Evolutionary conservation across 2,329 filamentous ascomycete species (phyloP).

Genomic region (Colletotrichum gloeosporioides): DNA sequence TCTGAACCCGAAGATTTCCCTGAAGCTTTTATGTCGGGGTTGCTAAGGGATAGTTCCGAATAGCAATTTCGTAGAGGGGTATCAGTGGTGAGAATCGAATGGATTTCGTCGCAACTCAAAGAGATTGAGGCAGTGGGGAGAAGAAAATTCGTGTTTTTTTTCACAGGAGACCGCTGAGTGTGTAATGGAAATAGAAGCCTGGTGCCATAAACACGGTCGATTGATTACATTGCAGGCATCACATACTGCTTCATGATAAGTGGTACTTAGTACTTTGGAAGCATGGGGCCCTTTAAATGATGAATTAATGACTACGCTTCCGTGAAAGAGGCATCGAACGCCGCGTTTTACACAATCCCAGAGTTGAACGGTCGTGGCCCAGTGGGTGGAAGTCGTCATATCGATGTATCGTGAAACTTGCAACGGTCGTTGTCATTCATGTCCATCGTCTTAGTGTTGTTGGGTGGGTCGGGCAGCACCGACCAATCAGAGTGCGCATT

Average conservation of each 20-base stretch:
- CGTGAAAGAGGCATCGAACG: not conserved
- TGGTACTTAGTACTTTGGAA: not conserved
- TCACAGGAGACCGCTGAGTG: not conserved
- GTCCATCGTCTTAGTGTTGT: not conserved
- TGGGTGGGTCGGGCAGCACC: not conserved
- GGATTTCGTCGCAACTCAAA: not conserved
- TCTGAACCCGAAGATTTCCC: not conserved
- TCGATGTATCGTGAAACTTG: not conserved
- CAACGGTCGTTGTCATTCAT: not conserved
- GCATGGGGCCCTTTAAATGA: not conserved
- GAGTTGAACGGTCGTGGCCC: not conserved
- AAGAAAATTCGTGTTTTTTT: not conserved
- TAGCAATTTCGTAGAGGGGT: not conserved
- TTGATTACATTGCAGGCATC: not conserved
- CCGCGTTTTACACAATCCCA: not conserved
- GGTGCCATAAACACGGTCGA: not conserved
- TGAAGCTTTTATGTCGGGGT: not conserved
- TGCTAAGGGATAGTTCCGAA: not conserved
- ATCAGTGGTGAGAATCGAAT: not conserved
- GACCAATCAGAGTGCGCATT: constrained; percentile 16
- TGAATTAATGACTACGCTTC: not conserved
- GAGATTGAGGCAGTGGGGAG: not conserved
- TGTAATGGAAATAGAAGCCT: not conserved
- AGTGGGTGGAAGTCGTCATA: not conserved
- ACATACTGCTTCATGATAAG: not conserved